Base-by-base conservation (phyloP, 257 asterid genomes). In the Phtheirospermum japonicum region DNA sequence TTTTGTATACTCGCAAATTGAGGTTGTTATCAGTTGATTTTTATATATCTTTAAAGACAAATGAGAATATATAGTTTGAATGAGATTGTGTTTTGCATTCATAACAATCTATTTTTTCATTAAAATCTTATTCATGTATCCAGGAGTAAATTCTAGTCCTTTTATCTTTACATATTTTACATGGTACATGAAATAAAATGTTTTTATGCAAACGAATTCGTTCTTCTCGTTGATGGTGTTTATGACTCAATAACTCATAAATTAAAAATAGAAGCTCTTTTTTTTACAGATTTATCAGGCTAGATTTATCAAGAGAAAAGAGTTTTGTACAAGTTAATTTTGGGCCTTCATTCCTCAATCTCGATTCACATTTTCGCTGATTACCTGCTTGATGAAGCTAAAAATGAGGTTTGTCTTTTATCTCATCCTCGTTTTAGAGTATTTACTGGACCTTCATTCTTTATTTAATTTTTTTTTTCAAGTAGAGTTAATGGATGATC, bases 301-400 rank as follows among this genome's bases (percentile, higher is more conserved):
- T 91, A 90, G 80, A 75, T 81, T 63, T 90, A 96, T 67, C 88
- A 77, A 59, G 98, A 90, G 88, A 85, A 81, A 74, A 87, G 82
- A 73, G 89, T 87, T 59, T 63, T 90, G 16, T 90, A 80, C 86
- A 87, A 90, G 78, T 79, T 90, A 71, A 90, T 90, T 69, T 90
- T 96, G 7, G 96, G 96, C 67, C 95, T 90, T 57, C 97, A 90
- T 69, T 78, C 97, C 74, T 90, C 97, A 45, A 90, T 90, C 51
- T 90, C 97, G 32, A 76, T 82, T 68, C 97, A 90, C 74, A 87
- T 90, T 67, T 94, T 84, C 7, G 67, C 96, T 53, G 96, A 85
- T 34, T 90, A 85, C 77, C 88, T 90, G 46, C 91, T 90, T 39
- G 97, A 90, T 39, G 96, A 90, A 82, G 77, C 86, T 75, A 77